phyloP scores from a whole-genome alignment of 139 green algal genomes.

The Picochlorum sp. region DNA sequence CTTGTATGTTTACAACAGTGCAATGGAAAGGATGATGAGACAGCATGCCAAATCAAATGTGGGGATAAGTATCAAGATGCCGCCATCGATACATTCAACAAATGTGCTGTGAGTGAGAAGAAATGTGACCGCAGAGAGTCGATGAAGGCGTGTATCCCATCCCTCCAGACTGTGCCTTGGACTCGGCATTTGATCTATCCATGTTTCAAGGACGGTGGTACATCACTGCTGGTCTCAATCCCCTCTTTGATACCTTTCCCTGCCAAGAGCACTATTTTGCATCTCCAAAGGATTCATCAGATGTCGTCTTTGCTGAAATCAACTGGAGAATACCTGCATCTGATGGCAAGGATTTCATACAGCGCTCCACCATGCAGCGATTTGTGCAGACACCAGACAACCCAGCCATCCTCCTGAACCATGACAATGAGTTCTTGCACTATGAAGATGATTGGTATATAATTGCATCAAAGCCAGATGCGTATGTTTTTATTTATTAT shows the following conservation, averaged over 20 bases:
- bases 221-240: slow-evolving; percentile 79
- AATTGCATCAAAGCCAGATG: slow-evolving; percentile 56
- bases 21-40: slow-evolving; percentile 61
- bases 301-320: slow-evolving; percentile 49
- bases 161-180: slow-evolving; percentile 34
- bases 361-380: slow-evolving; percentile 58
- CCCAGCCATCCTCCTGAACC: slow-evolving; percentile 56
- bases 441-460: slow-evolving; percentile 87
- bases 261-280: slow-evolving; percentile 73
- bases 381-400: slow-evolving; percentile 43
- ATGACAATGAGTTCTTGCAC: slow-evolving; percentile 75
- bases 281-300: slow-evolving; percentile 18
- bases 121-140: slow-evolving; percentile 70
- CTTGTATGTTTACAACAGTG: slow-evolving; percentile 71
- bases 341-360: slow-evolving; percentile 60
- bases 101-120: slow-evolving; percentile 74
- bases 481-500: slow-evolving; percentile 84
- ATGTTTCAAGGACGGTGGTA: slow-evolving; percentile 73
- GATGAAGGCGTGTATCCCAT: slow-evolving; percentile 44
- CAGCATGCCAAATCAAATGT: slow-evolving; percentile 75
- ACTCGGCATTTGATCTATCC: slow-evolving; percentile 55
- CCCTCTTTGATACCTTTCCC: slow-evolving; percentile 79
- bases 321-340: slow-evolving; percentile 62
- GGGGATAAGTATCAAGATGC: slow-evolving; percentile 70
- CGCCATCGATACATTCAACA: slow-evolving; percentile 70